phyloP scores from a whole-genome alignment of 176 grass and related monocot species.

The Typha latifolia region DNA sequence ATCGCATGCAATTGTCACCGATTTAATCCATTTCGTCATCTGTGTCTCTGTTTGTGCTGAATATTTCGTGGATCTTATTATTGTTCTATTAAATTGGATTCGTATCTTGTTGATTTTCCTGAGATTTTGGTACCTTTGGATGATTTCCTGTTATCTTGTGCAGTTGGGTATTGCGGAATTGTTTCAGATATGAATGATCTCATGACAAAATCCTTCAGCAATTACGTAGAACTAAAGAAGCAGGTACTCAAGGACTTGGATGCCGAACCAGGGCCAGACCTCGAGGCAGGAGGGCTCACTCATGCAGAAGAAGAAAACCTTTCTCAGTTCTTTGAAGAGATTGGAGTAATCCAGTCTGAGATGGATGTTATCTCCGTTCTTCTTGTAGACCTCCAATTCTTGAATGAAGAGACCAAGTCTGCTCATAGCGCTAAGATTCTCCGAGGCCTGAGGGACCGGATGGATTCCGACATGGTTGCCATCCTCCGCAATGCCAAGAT shows the following conservation, averaged over 20 bases:
- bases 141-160: not conserved
- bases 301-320: constrained; percentile 12
- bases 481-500: constrained; percentile 35
- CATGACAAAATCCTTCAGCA: constrained; percentile 15
- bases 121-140: not conserved
- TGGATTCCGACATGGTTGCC: constrained; percentile 31
- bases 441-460: constrained; percentile 28
- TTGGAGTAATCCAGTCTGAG: constrained; percentile 25
- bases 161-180: not conserved
- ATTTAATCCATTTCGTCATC: not conserved
- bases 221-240: constrained; percentile 21
- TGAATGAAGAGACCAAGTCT: constrained; percentile 31
- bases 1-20: no score
- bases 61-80: not conserved
- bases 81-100: not conserved
- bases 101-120: not conserved
- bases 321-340: constrained; percentile 26
- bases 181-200: constrained; percentile 15
- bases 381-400: constrained; percentile 24
- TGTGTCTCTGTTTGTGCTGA: not conserved
- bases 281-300: constrained; percentile 5
- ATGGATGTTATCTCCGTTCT: constrained; percentile 24
- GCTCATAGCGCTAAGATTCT: constrained; percentile 26
- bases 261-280: not conserved
- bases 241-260: constrained; percentile 10